A percentile compares a stretch with the other conserved stretches of the same genome.
Evolutionary conservation across 2,329 filamentous ascomycete species (phyloP).

Genomic region (Falciphora oryzae): DNA sequence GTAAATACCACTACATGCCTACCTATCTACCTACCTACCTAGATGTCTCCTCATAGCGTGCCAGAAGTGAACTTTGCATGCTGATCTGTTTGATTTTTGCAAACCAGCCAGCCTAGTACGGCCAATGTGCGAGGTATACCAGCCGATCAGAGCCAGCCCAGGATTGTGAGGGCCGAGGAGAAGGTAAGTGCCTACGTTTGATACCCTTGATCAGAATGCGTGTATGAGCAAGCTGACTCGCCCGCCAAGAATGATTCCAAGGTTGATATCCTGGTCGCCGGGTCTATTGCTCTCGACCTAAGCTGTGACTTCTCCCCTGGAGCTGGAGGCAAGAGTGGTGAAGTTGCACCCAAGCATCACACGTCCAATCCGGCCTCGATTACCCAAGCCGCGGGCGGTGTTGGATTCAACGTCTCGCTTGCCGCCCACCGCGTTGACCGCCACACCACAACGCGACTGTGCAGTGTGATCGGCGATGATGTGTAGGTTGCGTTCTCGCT

Average conservation of each 20-base stretch:
- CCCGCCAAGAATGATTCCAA: not conserved
- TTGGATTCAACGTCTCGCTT: slow-evolving; percentile 85
- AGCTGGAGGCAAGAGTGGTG: slow-evolving; percentile 19
- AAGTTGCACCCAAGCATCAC: slow-evolving; percentile 47
- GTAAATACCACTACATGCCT: not conserved
- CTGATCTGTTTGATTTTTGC: not conserved
- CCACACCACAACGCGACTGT: slow-evolving; percentile 59
- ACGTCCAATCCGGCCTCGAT: slow-evolving; percentile 86
- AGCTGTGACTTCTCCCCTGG: slow-evolving; percentile 65
- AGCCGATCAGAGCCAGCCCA: not conserved
- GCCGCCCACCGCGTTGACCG: slow-evolving; percentile 68
- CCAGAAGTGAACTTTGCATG: not conserved
- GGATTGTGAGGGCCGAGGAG: not conserved
- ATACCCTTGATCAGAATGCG: not conserved
- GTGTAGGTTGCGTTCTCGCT: slow-evolving; percentile 40
- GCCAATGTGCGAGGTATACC: not conserved
- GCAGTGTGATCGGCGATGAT: slow-evolving; percentile 78
- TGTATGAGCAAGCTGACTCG: not conserved
- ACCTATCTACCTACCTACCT: not conserved
- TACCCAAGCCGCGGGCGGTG: slow-evolving; percentile 78
- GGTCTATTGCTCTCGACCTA: slow-evolving; percentile 83
- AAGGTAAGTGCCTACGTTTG: not conserved
- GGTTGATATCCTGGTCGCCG: slow-evolving; percentile 73
- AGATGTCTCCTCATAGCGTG: not conserved
- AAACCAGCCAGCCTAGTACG: not conserved